phyloP scores from a whole-genome alignment of 116 monocot species.

The Iris pallida region DNA sequence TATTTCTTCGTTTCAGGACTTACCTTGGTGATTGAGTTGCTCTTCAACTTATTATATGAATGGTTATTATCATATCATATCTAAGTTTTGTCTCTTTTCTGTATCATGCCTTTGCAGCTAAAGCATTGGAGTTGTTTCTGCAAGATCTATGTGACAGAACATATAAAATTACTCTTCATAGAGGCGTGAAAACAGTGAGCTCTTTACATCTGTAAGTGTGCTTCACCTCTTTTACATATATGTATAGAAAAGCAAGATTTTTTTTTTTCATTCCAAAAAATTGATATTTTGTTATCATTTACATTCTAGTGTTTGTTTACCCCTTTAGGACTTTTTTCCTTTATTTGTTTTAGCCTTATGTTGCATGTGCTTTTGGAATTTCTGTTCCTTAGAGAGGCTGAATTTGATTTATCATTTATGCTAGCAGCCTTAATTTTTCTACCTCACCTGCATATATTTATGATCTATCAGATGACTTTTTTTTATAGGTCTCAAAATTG shows the following conservation, averaged over 20 bases:
- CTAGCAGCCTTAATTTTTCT: too few relatives aligned
- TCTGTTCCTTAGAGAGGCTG: too few relatives aligned
- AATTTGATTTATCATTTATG: too few relatives aligned
- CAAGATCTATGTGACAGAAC: conserved; percentile 75
- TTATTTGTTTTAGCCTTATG: too few relatives aligned
- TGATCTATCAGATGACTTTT: too few relatives aligned
- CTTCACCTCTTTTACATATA: background rate
- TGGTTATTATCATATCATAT: background rate
- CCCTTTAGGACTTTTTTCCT: too few relatives aligned
- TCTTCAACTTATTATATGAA: background rate
- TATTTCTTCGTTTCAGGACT: background rate
- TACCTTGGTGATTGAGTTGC: background rate
- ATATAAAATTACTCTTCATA: conserved; percentile 55
- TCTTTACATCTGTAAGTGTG: conserved; percentile 57
- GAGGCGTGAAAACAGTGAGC: conserved; percentile 56
- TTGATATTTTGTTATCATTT: too few relatives aligned
- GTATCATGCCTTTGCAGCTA: conserved; percentile 33
- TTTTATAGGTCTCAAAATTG: too few relatives aligned
- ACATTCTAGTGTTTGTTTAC: too few relatives aligned
- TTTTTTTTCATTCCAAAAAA: background rate
- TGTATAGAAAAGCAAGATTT: too few relatives aligned
- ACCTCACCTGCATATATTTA: too few relatives aligned
- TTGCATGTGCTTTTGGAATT: too few relatives aligned
- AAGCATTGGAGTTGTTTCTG: conserved; percentile 80
- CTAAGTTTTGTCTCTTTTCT: background rate